phyloP scores from a whole-genome alignment of 2,329 filamentous ascomycete genomes.

The Lasiodiplodia sp. region DNA sequence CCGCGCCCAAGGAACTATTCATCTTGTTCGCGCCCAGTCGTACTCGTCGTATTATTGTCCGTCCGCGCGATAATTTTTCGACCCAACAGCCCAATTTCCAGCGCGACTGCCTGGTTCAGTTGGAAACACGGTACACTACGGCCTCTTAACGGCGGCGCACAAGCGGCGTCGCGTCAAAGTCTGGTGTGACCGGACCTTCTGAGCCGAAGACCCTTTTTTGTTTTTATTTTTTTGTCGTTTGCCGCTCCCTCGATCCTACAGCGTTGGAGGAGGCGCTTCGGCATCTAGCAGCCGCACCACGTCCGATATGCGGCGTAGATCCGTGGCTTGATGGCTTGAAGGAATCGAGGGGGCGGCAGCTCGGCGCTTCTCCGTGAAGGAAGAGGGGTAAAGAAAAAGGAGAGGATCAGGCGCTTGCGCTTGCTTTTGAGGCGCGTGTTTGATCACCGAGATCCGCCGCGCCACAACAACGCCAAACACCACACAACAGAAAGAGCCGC shows the following conservation, averaged over 20 bases:
- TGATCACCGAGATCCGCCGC: constrained; percentile 28
- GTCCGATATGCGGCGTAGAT: constrained; percentile 9
- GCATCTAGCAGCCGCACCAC: background rate
- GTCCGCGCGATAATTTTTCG: background rate
- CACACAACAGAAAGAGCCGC: background rate
- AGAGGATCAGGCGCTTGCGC: background rate
- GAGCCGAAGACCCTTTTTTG: constrained; percentile 2
- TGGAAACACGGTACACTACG: constrained; percentile 16
- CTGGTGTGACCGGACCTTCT: background rate
- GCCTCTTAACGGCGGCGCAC: constrained; percentile 10
- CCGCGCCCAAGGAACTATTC: background rate
- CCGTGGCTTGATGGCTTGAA: constrained; percentile 10
- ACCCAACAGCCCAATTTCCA: background rate
- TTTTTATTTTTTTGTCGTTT: background rate
- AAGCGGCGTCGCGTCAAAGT: background rate
- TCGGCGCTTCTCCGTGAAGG: constrained; percentile 18
- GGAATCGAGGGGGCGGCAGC: background rate
- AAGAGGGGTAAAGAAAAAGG: background rate
- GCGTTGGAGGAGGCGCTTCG: constrained; percentile 18
- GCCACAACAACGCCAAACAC: constrained; percentile 15
- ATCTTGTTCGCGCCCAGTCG: constrained; percentile 1
- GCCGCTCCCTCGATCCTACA: background rate
- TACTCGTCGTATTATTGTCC: background rate
- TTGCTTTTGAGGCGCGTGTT: constrained; percentile 14
- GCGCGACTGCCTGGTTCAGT: background rate